Evolutionary conservation across 257 asterid species (phyloP).

Genomic region (Marsdenia floribunda): DNA sequence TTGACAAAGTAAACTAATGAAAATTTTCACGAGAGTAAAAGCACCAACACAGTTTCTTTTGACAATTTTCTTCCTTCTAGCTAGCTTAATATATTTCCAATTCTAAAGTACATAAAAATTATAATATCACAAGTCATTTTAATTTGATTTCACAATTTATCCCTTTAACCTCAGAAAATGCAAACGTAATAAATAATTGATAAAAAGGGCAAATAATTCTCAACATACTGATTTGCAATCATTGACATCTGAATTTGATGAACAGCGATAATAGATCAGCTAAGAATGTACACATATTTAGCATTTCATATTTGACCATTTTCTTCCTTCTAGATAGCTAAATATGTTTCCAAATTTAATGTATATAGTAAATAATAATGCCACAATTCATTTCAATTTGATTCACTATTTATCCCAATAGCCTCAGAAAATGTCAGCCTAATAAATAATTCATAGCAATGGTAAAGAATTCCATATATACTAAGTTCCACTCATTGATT

Average conservation of each 20-base stretch:
- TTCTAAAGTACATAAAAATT: not conserved
- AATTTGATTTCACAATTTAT: not conserved
- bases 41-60: not conserved
- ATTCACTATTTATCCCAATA: not conserved
- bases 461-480: not conserved
- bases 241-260: not conserved
- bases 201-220: not conserved
- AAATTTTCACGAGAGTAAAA: not conserved
- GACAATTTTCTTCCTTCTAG: not conserved
- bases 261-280: not conserved
- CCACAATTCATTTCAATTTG: not conserved
- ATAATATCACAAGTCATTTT: not conserved
- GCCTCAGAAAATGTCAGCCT: not conserved
- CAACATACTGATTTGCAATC: not conserved
- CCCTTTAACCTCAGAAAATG: not conserved
- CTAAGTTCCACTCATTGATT: not conserved
- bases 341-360: not conserved
- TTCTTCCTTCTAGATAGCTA: not conserved
- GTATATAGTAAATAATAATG: not conserved
- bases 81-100: not conserved
- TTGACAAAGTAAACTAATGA: not conserved
- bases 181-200: not conserved
- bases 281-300: not conserved
- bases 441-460: not conserved
- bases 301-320: not conserved